These are phyloP conservation scores for Thalassiosira profunda DNA, from an alignment of 108 stramenopile genomes.

Conservation along the genomic window DNA sequence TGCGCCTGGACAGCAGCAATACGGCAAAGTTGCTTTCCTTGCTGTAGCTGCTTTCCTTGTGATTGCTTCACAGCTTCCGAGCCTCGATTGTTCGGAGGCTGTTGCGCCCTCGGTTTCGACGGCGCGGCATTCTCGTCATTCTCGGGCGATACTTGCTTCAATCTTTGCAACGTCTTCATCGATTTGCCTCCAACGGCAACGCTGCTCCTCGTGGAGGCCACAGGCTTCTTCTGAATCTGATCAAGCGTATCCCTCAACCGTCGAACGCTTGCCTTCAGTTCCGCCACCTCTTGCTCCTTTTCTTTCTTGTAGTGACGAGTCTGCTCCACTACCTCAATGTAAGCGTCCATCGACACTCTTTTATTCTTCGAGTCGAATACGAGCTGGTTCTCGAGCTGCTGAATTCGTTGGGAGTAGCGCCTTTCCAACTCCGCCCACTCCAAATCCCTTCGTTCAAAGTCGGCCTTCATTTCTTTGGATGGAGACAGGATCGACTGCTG, in stretches of 20 bases:
- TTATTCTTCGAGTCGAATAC: slow-evolving; percentile 10
- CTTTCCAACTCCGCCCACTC: slow-evolving; percentile 24
- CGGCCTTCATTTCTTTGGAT: slow-evolving; percentile 7
- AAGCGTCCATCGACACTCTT: slow-evolving; percentile 34
- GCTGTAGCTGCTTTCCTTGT: no score
- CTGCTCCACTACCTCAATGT: slow-evolving; percentile 18
- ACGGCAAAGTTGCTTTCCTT: no score
- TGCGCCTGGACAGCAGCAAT: no score
- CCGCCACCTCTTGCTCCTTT: slow-evolving; percentile 8
- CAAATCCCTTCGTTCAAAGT: slow-evolving; percentile 13
- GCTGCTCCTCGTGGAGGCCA: background rate
- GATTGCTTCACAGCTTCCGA: no score
- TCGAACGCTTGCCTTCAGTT: slow-evolving; percentile 16
- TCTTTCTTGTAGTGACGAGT: slow-evolving; percentile 24
- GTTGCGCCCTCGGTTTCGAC: no score
- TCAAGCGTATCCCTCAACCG: slow-evolving; percentile 16
- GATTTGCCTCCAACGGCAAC: background rate
- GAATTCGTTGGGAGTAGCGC: slow-evolving; percentile 15
- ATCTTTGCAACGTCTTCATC: background rate
- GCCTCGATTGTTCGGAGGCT: no score
- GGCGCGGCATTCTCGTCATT: slow-evolving; percentile 17
- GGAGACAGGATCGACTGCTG: background rate
- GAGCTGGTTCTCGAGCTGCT: slow-evolving; percentile 16
- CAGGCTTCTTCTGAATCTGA: background rate
- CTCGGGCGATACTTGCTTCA: background rate